A percentile compares a stretch with the other conserved stretches of the same genome.
These are phyloP conservation scores for Prototheca wickerhamii DNA, from an alignment of 163 green algal genomes.

Conservation along the genomic window DNA sequence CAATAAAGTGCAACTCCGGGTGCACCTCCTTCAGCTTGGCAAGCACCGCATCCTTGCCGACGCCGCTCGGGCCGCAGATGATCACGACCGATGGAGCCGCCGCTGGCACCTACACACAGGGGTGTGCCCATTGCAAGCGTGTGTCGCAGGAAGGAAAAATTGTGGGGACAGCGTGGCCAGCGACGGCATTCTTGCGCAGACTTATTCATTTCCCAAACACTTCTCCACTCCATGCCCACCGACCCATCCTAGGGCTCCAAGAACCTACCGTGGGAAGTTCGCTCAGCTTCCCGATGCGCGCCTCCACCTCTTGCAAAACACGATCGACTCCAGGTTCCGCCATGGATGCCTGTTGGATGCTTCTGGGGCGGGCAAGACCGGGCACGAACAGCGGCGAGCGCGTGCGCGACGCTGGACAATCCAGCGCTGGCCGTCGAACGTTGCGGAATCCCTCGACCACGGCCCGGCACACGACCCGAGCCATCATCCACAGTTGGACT, in stretches of 20 bases:
- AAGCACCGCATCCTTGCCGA: constrained; percentile 92
- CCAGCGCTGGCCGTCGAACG: background rate
- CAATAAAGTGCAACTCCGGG: constrained; percentile 85
- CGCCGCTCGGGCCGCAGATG: constrained; percentile 80
- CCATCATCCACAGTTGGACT: no score
- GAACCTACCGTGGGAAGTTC: background rate
- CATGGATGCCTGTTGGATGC: no score
- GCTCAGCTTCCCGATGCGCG: background rate
- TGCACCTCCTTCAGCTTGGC: constrained; percentile 57
- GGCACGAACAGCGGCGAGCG: no score
- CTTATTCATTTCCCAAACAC: background rate
- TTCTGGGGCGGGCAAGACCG: background rate
- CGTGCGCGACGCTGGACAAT: background rate
- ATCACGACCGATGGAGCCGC: constrained; percentile 63
- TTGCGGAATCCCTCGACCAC: background rate
- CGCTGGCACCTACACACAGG: constrained; percentile 31
- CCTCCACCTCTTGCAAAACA: background rate
- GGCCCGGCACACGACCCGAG: background rate
- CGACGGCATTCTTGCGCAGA: no score
- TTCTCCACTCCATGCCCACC: background rate
- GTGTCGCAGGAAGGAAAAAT: background rate
- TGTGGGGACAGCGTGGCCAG: no score
- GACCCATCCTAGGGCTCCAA: background rate
- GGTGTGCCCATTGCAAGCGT: background rate
- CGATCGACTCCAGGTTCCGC: background rate